A percentile compares a stretch with the other conserved stretches of the same genome.
Conservation (phyloP, 2,329 filamentous ascomycete genomes). For the Akanthomyces lecanii region DNA sequence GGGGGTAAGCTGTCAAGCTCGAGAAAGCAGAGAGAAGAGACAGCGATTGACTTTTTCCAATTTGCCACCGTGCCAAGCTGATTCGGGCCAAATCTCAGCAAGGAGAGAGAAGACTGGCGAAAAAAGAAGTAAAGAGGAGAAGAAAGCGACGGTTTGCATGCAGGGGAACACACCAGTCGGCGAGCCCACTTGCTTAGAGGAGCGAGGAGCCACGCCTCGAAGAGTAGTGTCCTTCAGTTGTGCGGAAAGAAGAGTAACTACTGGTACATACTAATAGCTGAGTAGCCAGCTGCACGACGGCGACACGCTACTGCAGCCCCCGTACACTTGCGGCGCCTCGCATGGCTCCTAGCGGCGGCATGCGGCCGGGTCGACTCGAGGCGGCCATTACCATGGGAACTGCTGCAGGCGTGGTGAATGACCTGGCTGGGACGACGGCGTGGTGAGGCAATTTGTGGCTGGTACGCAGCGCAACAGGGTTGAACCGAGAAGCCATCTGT, state of each 20-base stretch:
- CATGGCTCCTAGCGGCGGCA: not conserved
- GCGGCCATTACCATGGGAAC: constrained; percentile 1
- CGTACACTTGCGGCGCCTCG: not conserved
- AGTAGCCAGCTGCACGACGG: not conserved
- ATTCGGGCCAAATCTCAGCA: not conserved
- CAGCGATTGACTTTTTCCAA: not conserved
- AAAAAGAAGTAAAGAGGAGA: not conserved
- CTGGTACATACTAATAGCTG: too few species aligned
- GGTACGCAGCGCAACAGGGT: not conserved
- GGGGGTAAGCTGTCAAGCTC: too few species aligned
- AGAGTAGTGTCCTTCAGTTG: not conserved
- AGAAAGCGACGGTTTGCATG: not conserved
- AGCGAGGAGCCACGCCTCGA: not conserved
- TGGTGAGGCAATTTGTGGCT: not conserved
- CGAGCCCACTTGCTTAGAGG: not conserved
- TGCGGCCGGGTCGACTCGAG: not conserved
- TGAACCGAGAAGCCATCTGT: not conserved
- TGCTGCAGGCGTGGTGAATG: not conserved
- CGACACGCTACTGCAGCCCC: constrained; percentile 3
- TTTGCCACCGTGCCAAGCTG: not conserved
- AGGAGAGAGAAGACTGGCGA: not conserved
- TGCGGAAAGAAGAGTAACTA: not conserved
- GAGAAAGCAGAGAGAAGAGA: too few species aligned
- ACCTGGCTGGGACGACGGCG: not conserved
- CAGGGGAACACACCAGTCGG: not conserved